Evolutionary conservation across 257 asterid species (phyloP), one percentile per base, ranked within the genome.

Genomic region (Cinchona pubescens): DNA sequence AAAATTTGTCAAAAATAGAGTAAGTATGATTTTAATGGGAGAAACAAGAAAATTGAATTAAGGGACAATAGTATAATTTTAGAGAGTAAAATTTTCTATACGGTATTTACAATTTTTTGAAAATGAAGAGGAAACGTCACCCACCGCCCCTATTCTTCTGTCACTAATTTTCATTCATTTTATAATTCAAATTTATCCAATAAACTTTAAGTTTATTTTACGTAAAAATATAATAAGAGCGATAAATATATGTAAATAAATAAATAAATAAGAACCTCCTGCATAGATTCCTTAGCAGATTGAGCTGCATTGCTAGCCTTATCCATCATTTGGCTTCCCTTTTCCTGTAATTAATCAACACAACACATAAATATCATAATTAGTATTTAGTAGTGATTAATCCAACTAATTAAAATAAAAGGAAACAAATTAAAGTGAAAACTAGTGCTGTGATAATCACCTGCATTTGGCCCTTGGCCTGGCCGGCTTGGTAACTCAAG

Each of bases 401-500:
- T 49, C 56, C 56, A 49, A 49, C 7, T 49, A 7, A 55, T 4
- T 53, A 19, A 53, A 53, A 55, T 7, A 34, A 29, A 8, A 11
- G 23, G 40, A 23, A 30, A 62, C 21, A 16, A 27, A 62, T 3
- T 13, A 14, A 62, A 13, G 19, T 12, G 3, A 18, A 42, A 34
- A 23, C 3, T 30, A n/a, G 27, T 29, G 48, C 15, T 25, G 30
- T 34, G 53, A 56, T 9, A 27, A 46, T 38, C 38, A 83, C 86
- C 83, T 83, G 80, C 35, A 71, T 72, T 80, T 80, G 78, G 79
- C 84, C 86, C 78, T 71, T 83, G 67, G 80, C 76, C 67, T 80
- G 80, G n/a, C 87, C 87, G 29, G 84, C 84, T 71, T 80, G 34
- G 80, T 83, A 80, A 69, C 82, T 80, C 14, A n/a, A 2, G 58